Evolutionary conservation across 139 green algal genomes (phyloP).

Genomic region (Chlorella sp.): DNA sequence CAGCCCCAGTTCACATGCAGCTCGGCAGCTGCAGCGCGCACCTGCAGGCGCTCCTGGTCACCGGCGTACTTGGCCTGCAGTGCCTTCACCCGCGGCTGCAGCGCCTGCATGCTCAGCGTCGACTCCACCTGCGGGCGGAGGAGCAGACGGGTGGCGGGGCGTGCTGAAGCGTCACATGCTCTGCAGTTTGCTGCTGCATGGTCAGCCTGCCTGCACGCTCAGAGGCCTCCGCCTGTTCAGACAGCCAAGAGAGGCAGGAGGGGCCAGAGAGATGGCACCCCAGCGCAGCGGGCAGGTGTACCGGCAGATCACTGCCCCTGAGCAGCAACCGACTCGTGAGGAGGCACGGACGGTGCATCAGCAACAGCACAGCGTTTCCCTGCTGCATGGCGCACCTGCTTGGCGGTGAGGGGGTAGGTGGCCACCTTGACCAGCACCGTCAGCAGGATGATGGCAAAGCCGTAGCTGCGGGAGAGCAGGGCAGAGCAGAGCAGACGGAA

Average conservation of each 20-base stretch:
- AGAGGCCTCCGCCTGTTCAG: too few relatives aligned
- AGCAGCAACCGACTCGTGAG: too few relatives aligned
- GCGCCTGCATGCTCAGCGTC: conserved; percentile 90
- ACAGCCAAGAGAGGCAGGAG: too few relatives aligned
- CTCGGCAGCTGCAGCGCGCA: conserved; percentile 2
- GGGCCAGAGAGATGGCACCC: neutral
- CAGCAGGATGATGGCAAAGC: conserved; percentile 95
- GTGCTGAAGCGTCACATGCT: too few relatives aligned
- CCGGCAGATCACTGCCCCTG: too few relatives aligned
- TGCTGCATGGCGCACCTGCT: conserved; percentile 76
- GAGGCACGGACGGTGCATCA: too few relatives aligned
- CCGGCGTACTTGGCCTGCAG: conserved; percentile 92
- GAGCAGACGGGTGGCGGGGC: too few relatives aligned
- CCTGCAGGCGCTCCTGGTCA: conserved; percentile 85
- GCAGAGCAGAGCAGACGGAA: neutral
- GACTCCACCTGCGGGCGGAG: conserved; percentile 82
- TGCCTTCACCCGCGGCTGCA: conserved; percentile 95
- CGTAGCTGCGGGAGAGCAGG: conserved; percentile 67
- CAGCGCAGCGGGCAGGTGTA: neutral
- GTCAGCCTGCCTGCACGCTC: too few relatives aligned
- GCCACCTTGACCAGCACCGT: conserved; percentile 92
- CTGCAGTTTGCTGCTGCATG: too few relatives aligned
- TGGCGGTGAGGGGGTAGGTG: conserved; percentile 94
- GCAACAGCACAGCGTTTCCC: too few relatives aligned
- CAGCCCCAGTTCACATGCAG: too few relatives aligned